Evolutionary conservation across 306 rosid genomes (phyloP).

Genomic region (Datisca glomerata): DNA sequence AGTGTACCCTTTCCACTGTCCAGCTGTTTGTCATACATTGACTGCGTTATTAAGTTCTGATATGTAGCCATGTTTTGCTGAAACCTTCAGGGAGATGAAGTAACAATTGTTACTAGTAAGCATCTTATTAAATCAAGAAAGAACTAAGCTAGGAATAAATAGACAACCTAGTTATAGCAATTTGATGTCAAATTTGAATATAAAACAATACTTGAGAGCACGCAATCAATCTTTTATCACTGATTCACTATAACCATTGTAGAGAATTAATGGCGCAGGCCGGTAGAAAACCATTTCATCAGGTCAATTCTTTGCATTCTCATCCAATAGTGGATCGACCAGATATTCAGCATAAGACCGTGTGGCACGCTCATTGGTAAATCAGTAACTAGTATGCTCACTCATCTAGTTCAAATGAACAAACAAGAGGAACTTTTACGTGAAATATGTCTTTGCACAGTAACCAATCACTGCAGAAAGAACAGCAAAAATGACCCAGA

Average conservation of each 20-base stretch:
- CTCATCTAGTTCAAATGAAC: no score
- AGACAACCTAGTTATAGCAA: not conserved
- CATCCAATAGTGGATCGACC: no score
- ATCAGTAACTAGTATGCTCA: no score
- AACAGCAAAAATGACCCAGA: conserved; percentile 72
- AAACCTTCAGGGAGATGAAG: conserved; percentile 37
- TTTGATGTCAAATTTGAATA: no score
- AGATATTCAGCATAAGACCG: no score
- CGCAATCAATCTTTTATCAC: no score
- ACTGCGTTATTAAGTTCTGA: conserved; percentile 91
- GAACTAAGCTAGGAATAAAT: not conserved
- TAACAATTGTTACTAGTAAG: not conserved
- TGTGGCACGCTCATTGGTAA: no score
- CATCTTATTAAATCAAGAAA: not conserved
- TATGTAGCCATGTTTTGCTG: conserved; percentile 79
- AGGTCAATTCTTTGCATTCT: no score
- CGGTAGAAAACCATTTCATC: no score
- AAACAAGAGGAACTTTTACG: conserved; percentile 34
- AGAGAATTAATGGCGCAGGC: no score
- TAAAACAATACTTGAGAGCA: not conserved
- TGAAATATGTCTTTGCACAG: conserved; percentile 83
- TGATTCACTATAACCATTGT: no score
- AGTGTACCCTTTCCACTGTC: conserved; percentile 98
- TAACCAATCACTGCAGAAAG: conserved; percentile 81
- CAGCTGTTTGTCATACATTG: conserved; percentile 92